phyloP scores from a whole-genome alignment of 345 rosid genomes.

The Salix brachista region DNA sequence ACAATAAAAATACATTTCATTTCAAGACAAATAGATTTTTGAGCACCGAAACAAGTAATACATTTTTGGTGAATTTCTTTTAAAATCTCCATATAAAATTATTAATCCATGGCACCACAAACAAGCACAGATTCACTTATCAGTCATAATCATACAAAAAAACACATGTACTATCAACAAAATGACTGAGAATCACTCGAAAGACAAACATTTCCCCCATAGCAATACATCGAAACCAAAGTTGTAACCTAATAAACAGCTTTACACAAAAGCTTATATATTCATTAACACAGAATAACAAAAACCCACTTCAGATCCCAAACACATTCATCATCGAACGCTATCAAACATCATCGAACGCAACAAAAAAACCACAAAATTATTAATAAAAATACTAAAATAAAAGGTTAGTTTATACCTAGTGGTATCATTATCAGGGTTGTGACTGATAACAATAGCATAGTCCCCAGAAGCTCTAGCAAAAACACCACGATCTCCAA shows the following conservation, averaged over 20 bases:
- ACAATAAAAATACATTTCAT: background rate
- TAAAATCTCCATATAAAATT: background rate
- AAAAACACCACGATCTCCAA: slow-evolving; percentile 64
- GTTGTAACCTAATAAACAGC: background rate
- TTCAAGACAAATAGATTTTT: background rate
- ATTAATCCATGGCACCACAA: no score
- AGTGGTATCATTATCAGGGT: slow-evolving; percentile 60
- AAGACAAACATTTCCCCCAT: background rate
- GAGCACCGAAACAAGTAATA: background rate
- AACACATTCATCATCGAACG: background rate
- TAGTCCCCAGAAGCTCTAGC: slow-evolving; percentile 62
- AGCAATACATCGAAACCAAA: background rate
- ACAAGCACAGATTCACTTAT: background rate
- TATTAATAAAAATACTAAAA: background rate
- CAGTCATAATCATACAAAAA: background rate
- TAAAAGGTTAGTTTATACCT: slow-evolving; percentile 25
- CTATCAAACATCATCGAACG: background rate
- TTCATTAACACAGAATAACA: background rate
- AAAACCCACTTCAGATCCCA: background rate
- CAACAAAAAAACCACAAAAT: background rate
- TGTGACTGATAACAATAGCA: slow-evolving; percentile 60
- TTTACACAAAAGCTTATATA: background rate
- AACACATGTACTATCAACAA: background rate
- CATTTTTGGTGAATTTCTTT: background rate
- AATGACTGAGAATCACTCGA: background rate